Evolutionary conservation across 352 stramenopile genomes (phyloP).

Genomic region (Phytophthora crassamura): DNA sequence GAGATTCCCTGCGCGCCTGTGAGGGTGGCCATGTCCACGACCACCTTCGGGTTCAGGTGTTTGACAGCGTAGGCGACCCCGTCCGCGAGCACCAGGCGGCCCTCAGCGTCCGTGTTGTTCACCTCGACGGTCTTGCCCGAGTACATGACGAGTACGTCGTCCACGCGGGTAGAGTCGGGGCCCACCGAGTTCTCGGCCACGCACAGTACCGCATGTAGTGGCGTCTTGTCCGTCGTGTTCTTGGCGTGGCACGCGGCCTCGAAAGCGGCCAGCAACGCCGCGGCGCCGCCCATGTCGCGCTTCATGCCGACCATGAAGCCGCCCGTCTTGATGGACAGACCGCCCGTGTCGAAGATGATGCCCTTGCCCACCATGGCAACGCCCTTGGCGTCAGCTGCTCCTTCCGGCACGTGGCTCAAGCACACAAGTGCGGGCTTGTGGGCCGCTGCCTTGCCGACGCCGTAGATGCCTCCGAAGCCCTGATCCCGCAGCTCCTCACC

Average conservation of each 20-base stretch:
- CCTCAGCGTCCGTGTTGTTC: constrained; percentile 98
- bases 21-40: constrained; percentile 97
- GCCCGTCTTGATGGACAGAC: constrained; percentile 93
- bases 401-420: constrained; percentile 80
- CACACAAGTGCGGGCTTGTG: constrained; percentile 92
- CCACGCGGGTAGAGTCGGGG: constrained; percentile 88
- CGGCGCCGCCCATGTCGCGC: constrained; percentile 93
- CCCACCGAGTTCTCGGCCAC: constrained; percentile 96
- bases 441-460: constrained; percentile 91
- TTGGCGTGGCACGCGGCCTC: constrained; percentile 88
- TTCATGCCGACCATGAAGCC: constrained; percentile 94
- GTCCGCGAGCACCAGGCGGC: constrained; percentile 94
- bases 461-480: constrained; percentile 94
- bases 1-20: constrained; percentile 94
- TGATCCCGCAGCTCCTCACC: constrained; percentile 90
- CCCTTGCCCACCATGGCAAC: constrained; percentile 94
- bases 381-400: constrained; percentile 45
- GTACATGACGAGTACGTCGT: constrained; percentile 95
- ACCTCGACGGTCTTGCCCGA: constrained; percentile 97
- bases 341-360: constrained; percentile 97
- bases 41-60: constrained; percentile 88
- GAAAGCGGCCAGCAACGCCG: constrained; percentile 63
- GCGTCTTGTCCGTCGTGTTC: constrained; percentile 88
- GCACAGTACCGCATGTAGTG: constrained; percentile 92
- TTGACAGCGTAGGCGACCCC: constrained; percentile 93